phyloP scores from a whole-genome alignment of 495 filamentous ascomycete species.

The Trichoderma reesei region DNA sequence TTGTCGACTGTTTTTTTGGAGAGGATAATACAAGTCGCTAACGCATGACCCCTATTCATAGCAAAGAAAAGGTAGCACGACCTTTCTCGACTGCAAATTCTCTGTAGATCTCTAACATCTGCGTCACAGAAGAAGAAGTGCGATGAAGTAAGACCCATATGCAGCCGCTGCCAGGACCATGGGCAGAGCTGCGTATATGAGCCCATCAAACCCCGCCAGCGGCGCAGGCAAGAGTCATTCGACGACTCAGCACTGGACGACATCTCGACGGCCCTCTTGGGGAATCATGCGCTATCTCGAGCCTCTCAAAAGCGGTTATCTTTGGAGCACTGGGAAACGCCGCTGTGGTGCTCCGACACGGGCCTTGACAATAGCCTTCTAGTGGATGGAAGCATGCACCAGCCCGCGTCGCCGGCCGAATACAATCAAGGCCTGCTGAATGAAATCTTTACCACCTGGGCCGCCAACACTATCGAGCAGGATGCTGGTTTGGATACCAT shows the following conservation, averaged over 20 bases:
- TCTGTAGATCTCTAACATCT: not conserved
- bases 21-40: conserved; percentile 13
- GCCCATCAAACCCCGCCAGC: conserved; percentile 45
- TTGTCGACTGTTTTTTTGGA: conserved; percentile 5
- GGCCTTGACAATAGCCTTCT: not conserved
- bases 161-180: conserved; percentile 47
- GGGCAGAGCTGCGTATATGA: conserved; percentile 47
- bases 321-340: not conserved
- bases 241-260: not conserved
- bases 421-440: not conserved
- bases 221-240: conserved; percentile 33
- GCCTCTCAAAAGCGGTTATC: not conserved
- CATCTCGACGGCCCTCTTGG: not conserved
- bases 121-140: conserved; percentile 52
- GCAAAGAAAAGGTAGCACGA: conserved; percentile 40
- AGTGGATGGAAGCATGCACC: not conserved
- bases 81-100: not conserved
- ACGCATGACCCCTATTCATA: conserved; percentile 13
- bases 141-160: conserved; percentile 49
- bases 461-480: not conserved
- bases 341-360: not conserved
- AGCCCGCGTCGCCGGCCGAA: not conserved
- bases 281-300: not conserved
- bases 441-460: not conserved
- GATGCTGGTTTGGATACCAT: not conserved